phyloP scores from a whole-genome alignment of 148 eudicot genomes.

The Cornus controversa region DNA sequence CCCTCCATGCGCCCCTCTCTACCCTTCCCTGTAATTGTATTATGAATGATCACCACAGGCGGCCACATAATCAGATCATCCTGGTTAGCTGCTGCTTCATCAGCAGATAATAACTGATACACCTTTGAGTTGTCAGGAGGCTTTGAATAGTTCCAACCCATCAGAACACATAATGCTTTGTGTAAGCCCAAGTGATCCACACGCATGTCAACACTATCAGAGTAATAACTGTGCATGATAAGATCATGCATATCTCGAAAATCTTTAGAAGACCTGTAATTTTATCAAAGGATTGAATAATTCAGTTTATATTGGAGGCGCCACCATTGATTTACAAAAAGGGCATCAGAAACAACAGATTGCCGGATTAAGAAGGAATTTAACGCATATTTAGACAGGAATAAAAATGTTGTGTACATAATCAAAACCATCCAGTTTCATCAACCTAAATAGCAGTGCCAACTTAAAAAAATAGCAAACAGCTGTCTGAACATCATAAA shows the following conservation, averaged over 20 bases:
- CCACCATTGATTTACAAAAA: not conserved
- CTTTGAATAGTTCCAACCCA: slow-evolving; percentile 89
- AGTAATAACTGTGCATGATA: slow-evolving; percentile 81
- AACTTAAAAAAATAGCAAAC: not conserved
- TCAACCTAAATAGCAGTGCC: too few relatives aligned
- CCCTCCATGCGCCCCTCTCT: slow-evolving; percentile 95
- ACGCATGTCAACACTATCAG: slow-evolving; percentile 60
- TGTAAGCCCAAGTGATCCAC: slow-evolving; percentile 96
- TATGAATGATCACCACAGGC: slow-evolving; percentile 79
- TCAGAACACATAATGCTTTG: slow-evolving; percentile 88
- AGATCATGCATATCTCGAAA: slow-evolving; percentile 87
- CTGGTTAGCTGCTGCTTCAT: slow-evolving; percentile 70
- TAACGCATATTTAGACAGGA: not conserved
- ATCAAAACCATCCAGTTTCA: not conserved
- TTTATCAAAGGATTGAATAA: slow-evolving; percentile 44
- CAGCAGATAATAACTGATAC: slow-evolving; percentile 78
- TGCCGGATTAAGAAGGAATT: not conserved
- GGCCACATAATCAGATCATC: slow-evolving; percentile 96
- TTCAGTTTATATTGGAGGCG: slow-evolving; percentile 27
- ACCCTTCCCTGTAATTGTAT: slow-evolving; percentile 83
- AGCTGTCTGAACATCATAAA: not conserved
- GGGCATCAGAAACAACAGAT: not conserved
- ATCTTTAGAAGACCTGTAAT: slow-evolving; percentile 86
- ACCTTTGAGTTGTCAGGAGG: slow-evolving; percentile 78
- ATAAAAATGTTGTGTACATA: not conserved